Evolutionary conservation across 2,329 filamentous ascomycete genomes (phyloP).

Genomic region (Hansfordia pulvinata): DNA sequence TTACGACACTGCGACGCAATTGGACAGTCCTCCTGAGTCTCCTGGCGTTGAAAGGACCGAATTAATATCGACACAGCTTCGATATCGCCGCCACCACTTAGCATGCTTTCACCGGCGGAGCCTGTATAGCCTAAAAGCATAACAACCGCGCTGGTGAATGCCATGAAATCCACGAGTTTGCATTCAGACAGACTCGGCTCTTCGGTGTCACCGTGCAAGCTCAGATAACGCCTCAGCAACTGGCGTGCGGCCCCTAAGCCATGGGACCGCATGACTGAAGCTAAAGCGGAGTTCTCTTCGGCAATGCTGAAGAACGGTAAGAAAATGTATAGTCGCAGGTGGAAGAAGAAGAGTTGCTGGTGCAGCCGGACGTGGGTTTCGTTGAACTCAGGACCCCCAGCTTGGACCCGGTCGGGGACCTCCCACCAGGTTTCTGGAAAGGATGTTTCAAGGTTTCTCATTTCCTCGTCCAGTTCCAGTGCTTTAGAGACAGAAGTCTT

Average conservation of each 20-base stretch:
- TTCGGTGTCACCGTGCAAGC: slow-evolving; percentile 16
- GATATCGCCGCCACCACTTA: slow-evolving; percentile 4
- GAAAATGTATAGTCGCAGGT: slow-evolving; percentile 27
- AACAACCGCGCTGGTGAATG: slow-evolving; percentile 27
- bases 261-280: slow-evolving; percentile 21
- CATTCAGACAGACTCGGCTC: slow-evolving; percentile 25
- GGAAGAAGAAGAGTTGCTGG: slow-evolving; percentile 26
- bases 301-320: slow-evolving; percentile 30
- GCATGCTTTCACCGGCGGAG: neutral
- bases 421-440: slow-evolving; percentile 24
- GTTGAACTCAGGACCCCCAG: slow-evolving; percentile 11
- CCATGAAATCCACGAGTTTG: slow-evolving; percentile 30
- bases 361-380: slow-evolving; percentile 22
- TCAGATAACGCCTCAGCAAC: slow-evolving; percentile 22
- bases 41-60: slow-evolving; percentile 1
- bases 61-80: slow-evolving; percentile 2
- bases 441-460: slow-evolving; percentile 21
- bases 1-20: slow-evolving; percentile 8
- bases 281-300: slow-evolving; percentile 18
- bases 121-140: slow-evolving; percentile 20
- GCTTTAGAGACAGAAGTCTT: slow-evolving; percentile 19
- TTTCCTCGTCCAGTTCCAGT: slow-evolving; percentile 25
- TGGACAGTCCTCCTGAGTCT: slow-evolving; percentile 2
- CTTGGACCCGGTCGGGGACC: slow-evolving; percentile 8
- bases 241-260: slow-evolving; percentile 25